Conservation (phyloP, 805 yeast species). For the Hanseniaspora vineae region DNA sequence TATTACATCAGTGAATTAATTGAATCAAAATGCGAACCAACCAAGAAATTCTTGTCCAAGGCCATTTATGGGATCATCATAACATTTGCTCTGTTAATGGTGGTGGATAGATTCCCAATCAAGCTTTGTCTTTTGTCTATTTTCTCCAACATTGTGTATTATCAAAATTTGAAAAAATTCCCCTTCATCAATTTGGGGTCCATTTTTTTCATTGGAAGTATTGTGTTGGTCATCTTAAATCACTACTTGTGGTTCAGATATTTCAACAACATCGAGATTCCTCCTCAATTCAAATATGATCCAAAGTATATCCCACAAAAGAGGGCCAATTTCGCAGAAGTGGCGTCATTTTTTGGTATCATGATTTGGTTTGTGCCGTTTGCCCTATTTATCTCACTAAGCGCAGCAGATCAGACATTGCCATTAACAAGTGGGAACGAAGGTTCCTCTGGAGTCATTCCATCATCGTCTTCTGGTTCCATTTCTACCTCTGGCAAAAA, state of each 20-base stretch:
- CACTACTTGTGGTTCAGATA: slow-evolving; percentile 86
- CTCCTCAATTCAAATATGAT: slow-evolving; percentile 49
- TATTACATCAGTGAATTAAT: slow-evolving; percentile 86
- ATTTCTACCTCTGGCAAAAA: slow-evolving; percentile 10
- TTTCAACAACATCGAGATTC: slow-evolving; percentile 55
- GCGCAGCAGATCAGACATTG: slow-evolving; percentile 81
- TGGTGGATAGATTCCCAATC: slow-evolving; percentile 74
- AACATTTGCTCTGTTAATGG: slow-evolving; percentile 40
- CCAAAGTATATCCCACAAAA: slow-evolving; percentile 50
- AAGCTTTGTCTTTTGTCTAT: slow-evolving; percentile 54
- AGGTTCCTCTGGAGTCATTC: slow-evolving; percentile 9
- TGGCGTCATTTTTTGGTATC: slow-evolving; percentile 89
- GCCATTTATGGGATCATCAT: slow-evolving; percentile 51
- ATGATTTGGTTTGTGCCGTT: slow-evolving; percentile 93
- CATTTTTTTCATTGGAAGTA: slow-evolving; percentile 56
- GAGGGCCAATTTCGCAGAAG: slow-evolving; percentile 74
- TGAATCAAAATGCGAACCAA: slow-evolving; percentile 83
- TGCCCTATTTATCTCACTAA: slow-evolving; percentile 77
- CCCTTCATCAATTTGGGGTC: slow-evolving; percentile 72
- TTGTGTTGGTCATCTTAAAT: slow-evolving; percentile 60
- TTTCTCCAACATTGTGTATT: slow-evolving; percentile 56
- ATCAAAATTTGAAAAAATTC: slow-evolving; percentile 65
- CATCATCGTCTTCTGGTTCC: too few relatives aligned
- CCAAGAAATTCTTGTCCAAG: slow-evolving; percentile 54
- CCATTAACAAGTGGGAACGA: slow-evolving; percentile 35